Base-by-base conservation (phyloP, 2,329 filamentous ascomycete species). In the Fusarium luffae region DNA sequence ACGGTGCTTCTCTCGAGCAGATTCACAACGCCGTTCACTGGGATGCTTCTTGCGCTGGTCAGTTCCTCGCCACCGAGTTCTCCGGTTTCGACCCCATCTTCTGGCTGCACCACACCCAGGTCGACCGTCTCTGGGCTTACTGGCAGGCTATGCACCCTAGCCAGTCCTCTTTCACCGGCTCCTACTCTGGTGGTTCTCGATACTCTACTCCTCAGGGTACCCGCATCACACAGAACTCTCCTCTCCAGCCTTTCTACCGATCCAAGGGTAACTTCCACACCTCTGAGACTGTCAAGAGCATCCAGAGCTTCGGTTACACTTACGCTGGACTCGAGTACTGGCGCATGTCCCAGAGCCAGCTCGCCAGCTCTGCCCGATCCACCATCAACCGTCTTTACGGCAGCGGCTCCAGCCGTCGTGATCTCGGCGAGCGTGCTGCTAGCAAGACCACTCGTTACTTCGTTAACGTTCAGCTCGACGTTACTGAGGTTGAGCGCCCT, bases 71-170 rank as follows among this genome's bases (percentile, higher is more conserved):
- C 27, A 70, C 81, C 11, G 76, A 77, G n/a, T 80, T 80, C 59
- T 77, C 82, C 4, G 82, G 76, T n/a, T 85, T 83, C 64, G 83
- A 85, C 43, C 80, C 82, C 13, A 68, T 85, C 27, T 85, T 85
- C 79, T 82, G 74, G 82, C 74, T 85, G 27, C 84, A 85, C 63
- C 85, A 85, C 78, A 78, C 83, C 73, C 88, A 92, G 71, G 84
- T 92, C 56, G 89, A 92, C 72, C 85, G 89, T 42, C 81, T 92
- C 40, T 90, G 89, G 78, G 84, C 87, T n/a, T 82, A 85, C 70
- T 87, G 82, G 82, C 80, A 85, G 72, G 80, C 79, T 28, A 80
- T 86, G 52, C 71, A 76, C 60, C 81, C 81, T 23, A 63, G 72
- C 47, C 69, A 78, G 63, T 66, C 73, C 55, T 74, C 80, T 30